Percentiles rank a stretch among this genome's conserved stretches.
These are phyloP conservation scores for Naganishia friedmannii DNA, from an alignment of 768 basidiomycete species.

Conservation along the genomic window DNA sequence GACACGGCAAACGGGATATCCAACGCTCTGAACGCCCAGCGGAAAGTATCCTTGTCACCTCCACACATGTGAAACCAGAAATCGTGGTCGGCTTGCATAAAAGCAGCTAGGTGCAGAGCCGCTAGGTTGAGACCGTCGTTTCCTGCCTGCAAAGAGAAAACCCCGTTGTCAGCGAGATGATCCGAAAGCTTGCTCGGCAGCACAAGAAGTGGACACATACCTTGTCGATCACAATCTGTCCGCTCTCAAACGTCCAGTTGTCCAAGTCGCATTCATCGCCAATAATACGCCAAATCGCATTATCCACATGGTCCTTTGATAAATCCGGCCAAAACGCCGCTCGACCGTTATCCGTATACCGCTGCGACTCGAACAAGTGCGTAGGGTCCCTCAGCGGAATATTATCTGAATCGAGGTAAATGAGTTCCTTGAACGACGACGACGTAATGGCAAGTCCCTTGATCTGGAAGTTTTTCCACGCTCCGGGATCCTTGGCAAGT, in stretches of 20 bases:
- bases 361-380: constrained; percentile 51
- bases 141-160: constrained; percentile 38
- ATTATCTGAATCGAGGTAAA: constrained; percentile 55
- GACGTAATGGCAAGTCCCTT: constrained; percentile 52
- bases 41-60: constrained; percentile 53
- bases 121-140: constrained; percentile 54
- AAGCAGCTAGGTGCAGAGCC: constrained; percentile 51
- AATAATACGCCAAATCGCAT: constrained; percentile 55
- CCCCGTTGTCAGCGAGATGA: background rate
- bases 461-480: constrained; percentile 52
- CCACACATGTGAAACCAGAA: constrained; percentile 55
- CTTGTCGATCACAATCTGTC: constrained; percentile 55
- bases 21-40: constrained; percentile 53
- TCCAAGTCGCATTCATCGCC: constrained; percentile 49
- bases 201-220: constrained; percentile 9
- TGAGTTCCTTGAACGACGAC: constrained; percentile 51
- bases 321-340: constrained; percentile 56
- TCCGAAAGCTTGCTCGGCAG: background rate
- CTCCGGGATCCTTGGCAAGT: constrained; percentile 15
- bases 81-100: constrained; percentile 52
- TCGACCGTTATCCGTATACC: constrained; percentile 39
- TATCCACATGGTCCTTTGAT: constrained; percentile 54
- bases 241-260: constrained; percentile 53
- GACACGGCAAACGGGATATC: constrained; percentile 46
- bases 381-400: constrained; percentile 52